Conservation (phyloP, 306 rosid genomes). For the Albizia julibrissin region DNA sequence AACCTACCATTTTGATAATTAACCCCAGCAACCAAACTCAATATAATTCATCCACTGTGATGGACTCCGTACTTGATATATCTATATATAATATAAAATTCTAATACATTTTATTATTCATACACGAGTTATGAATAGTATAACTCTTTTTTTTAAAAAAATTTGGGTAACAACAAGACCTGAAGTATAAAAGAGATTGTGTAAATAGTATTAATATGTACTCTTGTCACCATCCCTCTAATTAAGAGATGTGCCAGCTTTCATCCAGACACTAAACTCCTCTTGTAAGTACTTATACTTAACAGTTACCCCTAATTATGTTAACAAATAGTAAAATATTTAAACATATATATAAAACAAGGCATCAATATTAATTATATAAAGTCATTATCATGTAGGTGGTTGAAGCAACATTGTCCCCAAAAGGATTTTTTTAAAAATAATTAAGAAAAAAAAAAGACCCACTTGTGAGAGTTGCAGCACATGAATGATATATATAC, state of each 20-base stretch:
- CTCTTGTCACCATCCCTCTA: neutral
- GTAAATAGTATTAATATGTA: neutral
- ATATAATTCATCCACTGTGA: neutral
- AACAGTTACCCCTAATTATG: neutral
- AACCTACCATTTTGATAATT: too few relatives aligned
- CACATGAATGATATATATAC: neutral
- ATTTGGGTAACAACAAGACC: neutral
- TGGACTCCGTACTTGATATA: neutral
- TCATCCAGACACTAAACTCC: conserved; percentile 8
- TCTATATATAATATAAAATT: too few relatives aligned
- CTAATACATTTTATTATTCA: too few relatives aligned
- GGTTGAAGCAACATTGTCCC: conserved; percentile 40
- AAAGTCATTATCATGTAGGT: conserved; percentile 30
- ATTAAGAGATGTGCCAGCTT: conserved; percentile 14
- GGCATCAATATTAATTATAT: neutral
- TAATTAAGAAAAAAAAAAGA: neutral
- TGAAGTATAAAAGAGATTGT: neutral
- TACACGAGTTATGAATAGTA: neutral
- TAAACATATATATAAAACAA: neutral
- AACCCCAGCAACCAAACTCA: neutral
- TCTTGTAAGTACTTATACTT: neutral
- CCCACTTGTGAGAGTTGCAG: neutral
- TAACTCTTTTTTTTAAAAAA: too few relatives aligned
- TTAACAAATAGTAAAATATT: conserved; percentile 1
- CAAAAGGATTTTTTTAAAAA: neutral